phyloP scores from a whole-genome alignment of 1,139 yeast genomes.

The Hansenula sp. region DNA sequence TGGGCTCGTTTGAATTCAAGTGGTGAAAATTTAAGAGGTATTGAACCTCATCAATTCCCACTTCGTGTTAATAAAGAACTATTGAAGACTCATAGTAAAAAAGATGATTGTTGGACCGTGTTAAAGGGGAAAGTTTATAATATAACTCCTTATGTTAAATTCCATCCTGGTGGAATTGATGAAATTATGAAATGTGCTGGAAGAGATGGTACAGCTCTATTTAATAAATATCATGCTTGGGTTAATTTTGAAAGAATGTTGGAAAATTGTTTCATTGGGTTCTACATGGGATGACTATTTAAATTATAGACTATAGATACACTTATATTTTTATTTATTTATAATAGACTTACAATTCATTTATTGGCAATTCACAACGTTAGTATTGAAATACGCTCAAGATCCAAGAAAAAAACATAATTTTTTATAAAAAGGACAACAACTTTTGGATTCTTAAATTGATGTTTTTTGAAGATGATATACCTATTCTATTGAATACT shows the following conservation, averaged over 20 bases:
- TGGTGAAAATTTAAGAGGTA: conserved; percentile 37
- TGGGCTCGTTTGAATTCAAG: conserved; percentile 66
- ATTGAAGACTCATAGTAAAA: conserved; percentile 52
- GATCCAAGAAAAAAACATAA: too few relatives aligned
- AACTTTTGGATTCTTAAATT: too few relatives aligned
- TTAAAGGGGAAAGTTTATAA: conserved; percentile 81
- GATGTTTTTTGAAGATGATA: too few relatives aligned
- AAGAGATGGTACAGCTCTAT: conserved; percentile 74
- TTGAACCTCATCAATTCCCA: conserved; percentile 32
- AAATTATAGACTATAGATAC: not conserved
- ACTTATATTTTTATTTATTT: too few relatives aligned
- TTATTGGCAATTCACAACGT: too few relatives aligned
- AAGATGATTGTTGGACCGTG: conserved; percentile 81
- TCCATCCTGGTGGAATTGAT: conserved; percentile 91
- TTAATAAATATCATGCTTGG: conserved; percentile 85
- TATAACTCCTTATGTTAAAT: conserved; percentile 73
- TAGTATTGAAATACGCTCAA: conserved; percentile 1
- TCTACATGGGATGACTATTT: conserved; percentile 28
- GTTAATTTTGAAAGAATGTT: conserved; percentile 82
- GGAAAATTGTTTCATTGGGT: conserved; percentile 74
- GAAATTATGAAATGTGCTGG: conserved; percentile 84
- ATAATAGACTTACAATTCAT: too few relatives aligned
- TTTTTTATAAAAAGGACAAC: too few relatives aligned
- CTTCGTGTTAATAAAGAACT: conserved; percentile 57
- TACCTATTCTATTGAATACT: too few relatives aligned